Evolutionary conservation across 169 alveolate species (phyloP), one percentile per base, ranked within the genome.

Genomic region (Cryptosporidium canis): DNA sequence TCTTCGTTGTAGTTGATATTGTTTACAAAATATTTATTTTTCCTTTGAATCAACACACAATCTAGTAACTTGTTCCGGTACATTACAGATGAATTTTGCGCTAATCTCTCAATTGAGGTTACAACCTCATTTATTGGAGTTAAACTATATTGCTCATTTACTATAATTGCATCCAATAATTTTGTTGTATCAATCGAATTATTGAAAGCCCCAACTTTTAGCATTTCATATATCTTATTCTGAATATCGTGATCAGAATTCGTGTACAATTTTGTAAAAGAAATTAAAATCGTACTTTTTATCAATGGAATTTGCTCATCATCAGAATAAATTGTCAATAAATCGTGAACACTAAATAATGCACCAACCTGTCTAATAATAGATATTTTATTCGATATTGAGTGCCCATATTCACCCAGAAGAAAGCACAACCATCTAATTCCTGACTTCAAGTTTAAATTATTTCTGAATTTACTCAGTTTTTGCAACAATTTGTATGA

Each of bases 361-460:
- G 33, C 43, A 21, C 39, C 87, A 77, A 77, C 72, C 27, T 77
- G 87, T 18, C 58, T 35, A 33, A 61, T 56, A 14, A 77, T 58
- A 5, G 87, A 29, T 14, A 58, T 27, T 77, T 55, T 77, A 55
- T 58, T 56, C 21, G 87, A 58, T 24, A 77, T 51, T 29, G 61
- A n/a, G 3, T 55, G 39, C 41, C 87, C 87, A 58, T 77, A 77
- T 63, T 77, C 87, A 11, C 87, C 87, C 12, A 77, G 31, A 11
- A 77, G 7, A 44, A 58, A 77, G 18, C 87, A 77, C 24, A 77
- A 29, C 87, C 87, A 77, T 41, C 87, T 53, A 16, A 77, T 77
- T n/a, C 87, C 87, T 24, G 47, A 56, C 24, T 2, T 33, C 27
- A 35, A 39, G 55, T 27, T 55, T 12, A 77, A 77, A 53, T 58